Evolutionary conservation across 2,329 filamentous ascomycete species (phyloP).

Genomic region (Fusarium sp.): DNA sequence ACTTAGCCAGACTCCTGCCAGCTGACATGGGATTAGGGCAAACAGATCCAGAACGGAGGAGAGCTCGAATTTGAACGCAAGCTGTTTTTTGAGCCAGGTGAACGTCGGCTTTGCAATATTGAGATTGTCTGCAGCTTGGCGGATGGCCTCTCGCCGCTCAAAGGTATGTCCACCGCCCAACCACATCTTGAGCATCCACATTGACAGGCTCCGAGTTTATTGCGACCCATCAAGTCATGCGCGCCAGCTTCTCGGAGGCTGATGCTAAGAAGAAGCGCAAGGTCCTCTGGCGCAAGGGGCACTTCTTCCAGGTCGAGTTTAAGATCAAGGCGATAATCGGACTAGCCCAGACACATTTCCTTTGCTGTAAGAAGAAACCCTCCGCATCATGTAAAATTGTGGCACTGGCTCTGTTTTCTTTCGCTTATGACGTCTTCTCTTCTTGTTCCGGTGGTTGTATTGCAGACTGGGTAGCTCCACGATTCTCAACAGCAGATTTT

Average conservation of each 20-base stretch:
- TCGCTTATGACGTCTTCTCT: neutral
- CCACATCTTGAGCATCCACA: neutral
- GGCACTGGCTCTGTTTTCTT: neutral
- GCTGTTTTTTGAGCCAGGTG: neutral
- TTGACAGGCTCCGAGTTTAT: neutral
- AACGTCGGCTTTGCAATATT: neutral
- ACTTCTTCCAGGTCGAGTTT: neutral
- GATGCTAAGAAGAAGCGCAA: neutral
- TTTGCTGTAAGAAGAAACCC: neutral
- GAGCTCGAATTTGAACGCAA: neutral
- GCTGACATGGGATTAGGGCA: neutral
- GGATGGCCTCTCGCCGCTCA: neutral
- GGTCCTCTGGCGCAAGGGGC: neutral
- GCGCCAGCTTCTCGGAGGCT: neutral
- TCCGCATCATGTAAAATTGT: neutral
- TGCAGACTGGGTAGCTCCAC: neutral
- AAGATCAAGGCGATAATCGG: neutral
- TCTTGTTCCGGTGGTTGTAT: neutral
- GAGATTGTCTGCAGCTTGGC: neutral
- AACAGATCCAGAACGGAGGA: neutral
- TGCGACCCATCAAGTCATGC: neutral
- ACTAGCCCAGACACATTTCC: neutral
- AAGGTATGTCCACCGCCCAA: neutral
- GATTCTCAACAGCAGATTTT: neutral
- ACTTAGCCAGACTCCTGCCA: neutral